Evolutionary conservation across 1,284 basidiomycete species (phyloP).

Genomic region (Apiotrichum montevideense): DNA sequence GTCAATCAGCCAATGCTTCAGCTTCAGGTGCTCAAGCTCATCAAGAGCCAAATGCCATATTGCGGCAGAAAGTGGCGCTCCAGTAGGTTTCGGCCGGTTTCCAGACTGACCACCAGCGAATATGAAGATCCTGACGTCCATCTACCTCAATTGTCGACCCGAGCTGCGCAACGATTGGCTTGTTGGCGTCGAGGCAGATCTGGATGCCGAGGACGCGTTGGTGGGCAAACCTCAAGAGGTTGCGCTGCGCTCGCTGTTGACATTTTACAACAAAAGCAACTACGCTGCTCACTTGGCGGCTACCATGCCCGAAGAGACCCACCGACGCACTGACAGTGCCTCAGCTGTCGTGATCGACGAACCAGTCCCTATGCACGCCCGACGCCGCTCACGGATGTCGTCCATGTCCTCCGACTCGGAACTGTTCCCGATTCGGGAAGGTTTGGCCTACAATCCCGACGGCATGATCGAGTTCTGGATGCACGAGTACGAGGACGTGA

Average conservation of each 20-base stretch:
- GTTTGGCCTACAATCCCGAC: constrained; percentile 49
- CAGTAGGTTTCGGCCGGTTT: constrained; percentile 53
- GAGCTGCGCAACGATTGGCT: constrained; percentile 98
- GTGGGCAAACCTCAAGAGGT: constrained; percentile 79
- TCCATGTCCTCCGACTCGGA: constrained; percentile 35
- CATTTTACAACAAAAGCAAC: constrained; percentile 60
- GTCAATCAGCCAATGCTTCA: constrained; percentile 93
- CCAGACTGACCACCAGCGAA: constrained; percentile 59
- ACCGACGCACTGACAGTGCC: constrained; percentile 20
- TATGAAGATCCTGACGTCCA: constrained; percentile 99
- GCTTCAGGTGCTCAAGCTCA: constrained; percentile 91
- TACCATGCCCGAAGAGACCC: constrained; percentile 3
- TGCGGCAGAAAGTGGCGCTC: constrained; percentile 98
- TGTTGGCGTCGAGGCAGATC: constrained; percentile 85
- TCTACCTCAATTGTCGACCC: constrained; percentile 94
- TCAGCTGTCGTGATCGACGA: constrained; percentile 21
- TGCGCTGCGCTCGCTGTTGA: constrained; percentile 86
- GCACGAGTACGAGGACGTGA: constrained; percentile 53
- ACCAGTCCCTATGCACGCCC: not conserved
- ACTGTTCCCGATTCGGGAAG: constrained; percentile 49
- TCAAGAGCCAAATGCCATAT: constrained; percentile 98
- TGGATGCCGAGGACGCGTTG: constrained; percentile 60
- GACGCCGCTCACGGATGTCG: constrained; percentile 15
- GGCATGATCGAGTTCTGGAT: constrained; percentile 52
- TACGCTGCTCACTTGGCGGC: constrained; percentile 25